A percentile compares a stretch with the other conserved stretches of the same genome.
These are phyloP conservation scores for Ophiostoma sp. DNA, from an alignment of 2,329 filamentous ascomycete genomes.

Conservation along the genomic window DNA sequence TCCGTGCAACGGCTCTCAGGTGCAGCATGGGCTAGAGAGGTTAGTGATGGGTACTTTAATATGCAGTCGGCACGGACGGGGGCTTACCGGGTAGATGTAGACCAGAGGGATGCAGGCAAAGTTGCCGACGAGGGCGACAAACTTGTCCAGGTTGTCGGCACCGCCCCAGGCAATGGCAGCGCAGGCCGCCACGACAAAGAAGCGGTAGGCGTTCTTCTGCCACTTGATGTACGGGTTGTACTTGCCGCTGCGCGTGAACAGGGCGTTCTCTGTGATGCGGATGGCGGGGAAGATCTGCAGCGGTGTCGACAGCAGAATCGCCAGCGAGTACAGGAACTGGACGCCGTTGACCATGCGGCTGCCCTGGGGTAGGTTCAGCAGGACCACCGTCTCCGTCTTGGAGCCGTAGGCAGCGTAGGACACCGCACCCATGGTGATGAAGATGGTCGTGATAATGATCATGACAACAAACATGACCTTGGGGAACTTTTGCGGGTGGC, in stretches of 20 bases:
- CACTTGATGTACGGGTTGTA: conserved; percentile 99
- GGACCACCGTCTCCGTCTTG: conserved; percentile 89
- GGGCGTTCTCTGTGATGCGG: conserved; percentile 87
- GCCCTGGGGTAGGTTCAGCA: conserved; percentile 94
- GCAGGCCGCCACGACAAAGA: conserved; percentile 83
- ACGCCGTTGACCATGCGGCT: conserved; percentile 92
- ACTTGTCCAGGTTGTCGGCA: conserved; percentile 91
- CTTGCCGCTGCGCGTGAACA: conserved; percentile 92
- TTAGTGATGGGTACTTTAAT: no score
- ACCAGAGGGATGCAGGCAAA: conserved; percentile 97
- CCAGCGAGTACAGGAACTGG: conserved; percentile 94
- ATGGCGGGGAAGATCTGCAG: conserved; percentile 97
- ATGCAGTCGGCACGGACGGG: conserved; percentile 31
- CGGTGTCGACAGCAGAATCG: conserved; percentile 92
- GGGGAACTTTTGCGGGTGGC: conserved; percentile 82
- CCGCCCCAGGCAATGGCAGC: conserved; percentile 86
- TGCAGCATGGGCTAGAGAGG: conserved; percentile 74
- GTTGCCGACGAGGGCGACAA: conserved; percentile 90
- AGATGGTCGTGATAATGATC: conserved; percentile 88
- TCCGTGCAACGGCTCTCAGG: conserved; percentile 71
- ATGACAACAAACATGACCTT: conserved; percentile 83
- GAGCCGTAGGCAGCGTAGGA: conserved; percentile 96
- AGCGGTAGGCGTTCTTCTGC: conserved; percentile 97
- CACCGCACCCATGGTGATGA: conserved; percentile 83
- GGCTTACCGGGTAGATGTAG: conserved; percentile 91